phyloP scores from a whole-genome alignment of 768 basidiomycete species.

The Tubosaeta sp. region DNA sequence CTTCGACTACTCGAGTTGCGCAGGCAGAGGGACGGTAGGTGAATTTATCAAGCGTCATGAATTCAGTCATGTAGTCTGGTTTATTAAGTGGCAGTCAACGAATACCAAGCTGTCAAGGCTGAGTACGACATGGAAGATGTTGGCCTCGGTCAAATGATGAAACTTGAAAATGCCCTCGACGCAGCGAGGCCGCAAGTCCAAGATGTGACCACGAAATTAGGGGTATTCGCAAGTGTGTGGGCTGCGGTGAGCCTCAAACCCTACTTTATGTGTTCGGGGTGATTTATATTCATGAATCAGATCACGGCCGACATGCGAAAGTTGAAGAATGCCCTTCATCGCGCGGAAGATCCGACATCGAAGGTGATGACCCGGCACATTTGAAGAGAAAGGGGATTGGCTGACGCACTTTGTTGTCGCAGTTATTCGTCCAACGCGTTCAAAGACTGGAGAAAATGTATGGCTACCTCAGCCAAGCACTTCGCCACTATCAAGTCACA shows the following conservation, averaged over 20 bases:
- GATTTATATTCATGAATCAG: not conserved
- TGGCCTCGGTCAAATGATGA: constrained; percentile 14
- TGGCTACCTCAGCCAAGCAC: constrained; percentile 18
- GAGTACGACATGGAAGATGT: constrained; percentile 13
- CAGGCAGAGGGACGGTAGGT: constrained; percentile 9
- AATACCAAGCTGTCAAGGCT: constrained; percentile 5
- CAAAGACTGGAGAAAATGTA: constrained; percentile 15
- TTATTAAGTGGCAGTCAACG: constrained; percentile 6
- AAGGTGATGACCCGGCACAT: constrained; percentile 1
- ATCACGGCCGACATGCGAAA: constrained; percentile 18
- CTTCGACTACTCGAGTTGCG: constrained; percentile 4
- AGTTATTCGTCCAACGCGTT: constrained; percentile 17
- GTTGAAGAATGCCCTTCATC: constrained; percentile 8
- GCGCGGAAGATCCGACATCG: constrained; percentile 9
- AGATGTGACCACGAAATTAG: constrained; percentile 15
- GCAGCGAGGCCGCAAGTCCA: constrained; percentile 14
- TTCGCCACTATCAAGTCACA: constrained; percentile 20
- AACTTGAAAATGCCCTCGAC: constrained; percentile 9
- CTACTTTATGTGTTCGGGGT: not conserved
- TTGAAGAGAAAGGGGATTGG: not conserved
- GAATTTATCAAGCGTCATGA: not conserved
- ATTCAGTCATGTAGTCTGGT: not conserved
- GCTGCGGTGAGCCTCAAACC: constrained; percentile 10
- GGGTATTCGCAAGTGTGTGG: constrained; percentile 19
- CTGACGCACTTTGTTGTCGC: not conserved